Conservation (phyloP, 257 asterid species). For the Cruciata laevipes region DNA sequence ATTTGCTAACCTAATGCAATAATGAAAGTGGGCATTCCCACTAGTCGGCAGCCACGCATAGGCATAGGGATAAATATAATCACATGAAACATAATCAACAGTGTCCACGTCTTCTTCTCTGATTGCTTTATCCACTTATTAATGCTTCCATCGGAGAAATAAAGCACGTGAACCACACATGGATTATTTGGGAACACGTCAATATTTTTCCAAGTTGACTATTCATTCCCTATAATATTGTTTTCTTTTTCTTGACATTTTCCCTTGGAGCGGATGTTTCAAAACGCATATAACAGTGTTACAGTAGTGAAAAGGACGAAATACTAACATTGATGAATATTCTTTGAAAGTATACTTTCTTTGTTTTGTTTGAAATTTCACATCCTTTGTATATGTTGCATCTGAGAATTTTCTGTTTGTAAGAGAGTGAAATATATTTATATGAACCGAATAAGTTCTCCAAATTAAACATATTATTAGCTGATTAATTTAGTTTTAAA, state of each 20-base stretch:
- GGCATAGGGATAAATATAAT: no score
- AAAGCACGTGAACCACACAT: conserved; percentile 7
- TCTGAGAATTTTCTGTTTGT: no score
- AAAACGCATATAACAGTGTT: not conserved
- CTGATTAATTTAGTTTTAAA: no score
- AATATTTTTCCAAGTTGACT: conserved; percentile 3
- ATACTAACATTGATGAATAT: not conserved
- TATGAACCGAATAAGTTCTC: no score
- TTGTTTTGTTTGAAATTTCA: not conserved
- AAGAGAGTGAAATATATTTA: no score
- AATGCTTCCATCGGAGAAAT: not conserved
- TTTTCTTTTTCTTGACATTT: no score
- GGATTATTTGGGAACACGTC: not conserved
- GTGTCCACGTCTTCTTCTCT: not conserved
- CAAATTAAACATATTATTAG: no score
- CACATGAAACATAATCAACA: not conserved
- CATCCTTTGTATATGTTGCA: no score
- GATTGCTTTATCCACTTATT: not conserved
- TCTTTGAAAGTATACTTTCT: not conserved
- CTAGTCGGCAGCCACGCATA: not conserved
- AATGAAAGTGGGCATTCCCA: not conserved
- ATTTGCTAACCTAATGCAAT: not conserved
- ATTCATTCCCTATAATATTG: not conserved
- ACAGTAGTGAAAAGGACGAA: no score
- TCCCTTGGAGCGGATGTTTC: not conserved